These are phyloP conservation scores for Arachnomyces sp. DNA, from an alignment of 2,329 filamentous ascomycete genomes.

Conservation along the genomic window DNA sequence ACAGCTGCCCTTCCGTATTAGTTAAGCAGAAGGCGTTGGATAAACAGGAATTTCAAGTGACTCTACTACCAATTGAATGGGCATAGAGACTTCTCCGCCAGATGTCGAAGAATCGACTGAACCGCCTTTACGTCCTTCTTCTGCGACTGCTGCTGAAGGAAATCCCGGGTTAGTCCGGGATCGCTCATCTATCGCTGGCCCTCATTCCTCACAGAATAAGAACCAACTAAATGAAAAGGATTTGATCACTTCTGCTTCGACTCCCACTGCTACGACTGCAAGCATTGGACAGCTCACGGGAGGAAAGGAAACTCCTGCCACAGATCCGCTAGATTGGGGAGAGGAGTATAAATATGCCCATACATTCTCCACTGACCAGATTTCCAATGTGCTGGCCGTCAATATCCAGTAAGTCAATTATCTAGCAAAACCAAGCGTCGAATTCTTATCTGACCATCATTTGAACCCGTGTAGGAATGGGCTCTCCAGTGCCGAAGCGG, in stretches of 20 bases:
- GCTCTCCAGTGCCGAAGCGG: constrained; percentile 55
- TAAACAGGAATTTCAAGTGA: background rate
- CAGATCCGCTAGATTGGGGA: constrained; percentile 5
- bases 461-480: constrained; percentile 43
- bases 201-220: too few species aligned
- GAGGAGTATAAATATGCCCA: constrained; percentile 18
- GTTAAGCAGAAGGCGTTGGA: too few species aligned
- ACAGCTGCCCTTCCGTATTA: background rate
- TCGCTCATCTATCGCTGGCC: constrained; percentile 9
- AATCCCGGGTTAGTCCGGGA: constrained; percentile 11
- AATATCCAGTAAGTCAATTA: constrained; percentile 17
- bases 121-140: constrained; percentile 31
- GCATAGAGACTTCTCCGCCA: constrained; percentile 28
- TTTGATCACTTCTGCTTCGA: too few species aligned
- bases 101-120: constrained; percentile 38
- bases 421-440: constrained; percentile 4
- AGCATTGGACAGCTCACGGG: background rate
- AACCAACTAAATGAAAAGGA: too few species aligned
- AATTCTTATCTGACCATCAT: constrained; percentile 8
- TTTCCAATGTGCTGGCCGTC: constrained; percentile 17
- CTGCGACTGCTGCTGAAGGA: constrained; percentile 18
- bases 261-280: too few species aligned
- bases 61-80: constrained; percentile 27
- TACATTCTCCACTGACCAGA: constrained; percentile 15
- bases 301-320: too few species aligned